A percentile compares a stretch with the other conserved stretches of the same genome.
These are phyloP conservation scores for Kodamaea fungicola DNA, from an alignment of 1,139 yeast species.

Conservation along the genomic window DNA sequence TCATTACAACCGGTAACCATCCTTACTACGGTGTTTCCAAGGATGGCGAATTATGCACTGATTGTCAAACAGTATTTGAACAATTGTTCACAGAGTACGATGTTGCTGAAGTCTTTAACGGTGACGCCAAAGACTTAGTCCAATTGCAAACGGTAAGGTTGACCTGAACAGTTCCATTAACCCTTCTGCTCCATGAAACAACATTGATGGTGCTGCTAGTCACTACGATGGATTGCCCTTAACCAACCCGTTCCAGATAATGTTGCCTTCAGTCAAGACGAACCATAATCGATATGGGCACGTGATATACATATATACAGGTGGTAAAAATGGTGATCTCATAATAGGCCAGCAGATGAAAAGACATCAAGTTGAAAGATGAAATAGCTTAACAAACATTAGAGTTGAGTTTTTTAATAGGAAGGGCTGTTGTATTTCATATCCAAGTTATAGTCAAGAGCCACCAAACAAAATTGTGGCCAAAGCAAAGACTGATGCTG, in stretches of 20 bases:
- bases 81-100: conserved; percentile 1
- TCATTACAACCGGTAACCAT: conserved; percentile 5
- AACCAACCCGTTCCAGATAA: conserved; percentile 2
- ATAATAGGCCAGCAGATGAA: too few species aligned
- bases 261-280: conserved; percentile 5
- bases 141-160: conserved; percentile 2
- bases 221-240: conserved; percentile 6
- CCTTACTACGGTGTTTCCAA: conserved; percentile 7
- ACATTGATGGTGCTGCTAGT: conserved; percentile 6
- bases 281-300: too few species aligned
- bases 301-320: too few species aligned
- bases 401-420: too few species aligned
- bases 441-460: too few species aligned
- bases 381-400: too few species aligned
- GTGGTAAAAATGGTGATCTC: too few species aligned
- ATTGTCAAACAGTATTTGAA: conserved; percentile 5
- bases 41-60: not conserved
- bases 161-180: conserved; percentile 6
- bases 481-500: too few species aligned
- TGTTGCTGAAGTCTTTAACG: conserved; percentile 4
- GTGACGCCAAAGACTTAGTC: conserved; percentile 4
- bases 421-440: too few species aligned
- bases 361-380: too few species aligned
- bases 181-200: conserved; percentile 7
- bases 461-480: too few species aligned